A percentile compares a stretch with the other conserved stretches of the same genome.
phyloP scores from a whole-genome alignment of 805 yeast genomes.

The Jamesozyma gamospora region DNA sequence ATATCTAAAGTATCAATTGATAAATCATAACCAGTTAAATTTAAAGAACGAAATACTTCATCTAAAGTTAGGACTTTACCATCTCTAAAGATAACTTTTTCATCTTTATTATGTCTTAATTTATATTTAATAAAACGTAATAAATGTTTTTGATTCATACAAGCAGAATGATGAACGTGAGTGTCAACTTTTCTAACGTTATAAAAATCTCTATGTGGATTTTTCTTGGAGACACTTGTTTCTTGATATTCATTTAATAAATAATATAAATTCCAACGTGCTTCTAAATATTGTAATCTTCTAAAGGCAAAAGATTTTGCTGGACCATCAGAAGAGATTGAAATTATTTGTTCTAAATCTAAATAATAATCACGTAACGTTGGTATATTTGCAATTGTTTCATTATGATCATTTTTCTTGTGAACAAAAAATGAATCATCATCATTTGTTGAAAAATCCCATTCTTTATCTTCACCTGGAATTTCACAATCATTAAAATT shows the following conservation, averaged over 20 bases:
- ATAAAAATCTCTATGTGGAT: conserved; percentile 79
- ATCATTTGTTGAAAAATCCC: conserved; percentile 47
- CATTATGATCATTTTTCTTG: conserved; percentile 26
- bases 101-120: conserved; percentile 76
- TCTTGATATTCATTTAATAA: conserved; percentile 89
- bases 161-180: conserved; percentile 97
- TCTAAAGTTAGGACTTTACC: conserved; percentile 74
- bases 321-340: conserved; percentile 87
- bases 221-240: conserved; percentile 76
- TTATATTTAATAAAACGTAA: conserved; percentile 90
- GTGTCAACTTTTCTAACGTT: conserved; percentile 46
- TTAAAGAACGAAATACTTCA: conserved; percentile 87
- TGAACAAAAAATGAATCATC: conserved; percentile 65
- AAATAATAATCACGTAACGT: conserved; percentile 72
- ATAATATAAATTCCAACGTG: conserved; percentile 89
- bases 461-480: conserved; percentile 37
- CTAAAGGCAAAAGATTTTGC: conserved; percentile 92
- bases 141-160: conserved; percentile 97
- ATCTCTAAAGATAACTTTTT: conserved; percentile 89
- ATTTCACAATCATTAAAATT: conserved; percentile 34
- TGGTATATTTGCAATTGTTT: conserved; percentile 55
- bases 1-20: conserved; percentile 95
- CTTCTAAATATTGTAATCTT: conserved; percentile 86
- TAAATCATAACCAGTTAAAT: conserved; percentile 86
- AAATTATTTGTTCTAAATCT: conserved; percentile 67